phyloP scores from a whole-genome alignment of 2,329 filamentous ascomycete species.

The Blumeriella jaapii region DNA sequence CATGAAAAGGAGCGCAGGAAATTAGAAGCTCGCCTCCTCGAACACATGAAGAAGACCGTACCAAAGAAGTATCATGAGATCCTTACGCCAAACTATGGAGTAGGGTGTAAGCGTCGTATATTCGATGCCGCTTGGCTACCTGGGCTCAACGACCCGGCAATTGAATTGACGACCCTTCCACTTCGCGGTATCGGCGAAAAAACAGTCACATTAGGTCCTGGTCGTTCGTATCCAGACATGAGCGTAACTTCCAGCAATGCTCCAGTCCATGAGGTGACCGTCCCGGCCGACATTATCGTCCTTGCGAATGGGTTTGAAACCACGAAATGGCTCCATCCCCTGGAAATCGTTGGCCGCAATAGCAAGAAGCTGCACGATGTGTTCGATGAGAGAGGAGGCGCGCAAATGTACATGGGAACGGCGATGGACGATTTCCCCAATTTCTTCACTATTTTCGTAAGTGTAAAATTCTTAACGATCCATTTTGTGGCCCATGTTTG shows the following conservation, averaged over 20 bases:
- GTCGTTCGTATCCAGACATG: slow-evolving; percentile 32
- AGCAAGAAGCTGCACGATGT: slow-evolving; percentile 38
- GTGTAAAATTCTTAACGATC: neutral
- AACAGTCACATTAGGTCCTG: slow-evolving; percentile 40
- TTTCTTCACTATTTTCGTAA: slow-evolving; percentile 43
- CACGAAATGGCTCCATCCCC: slow-evolving; percentile 41
- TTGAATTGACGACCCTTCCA: slow-evolving; percentile 42
- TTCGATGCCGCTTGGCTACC: slow-evolving; percentile 40
- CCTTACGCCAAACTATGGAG: slow-evolving; percentile 42
- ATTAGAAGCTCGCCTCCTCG: slow-evolving; percentile 32
- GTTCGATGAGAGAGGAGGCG: slow-evolving; percentile 43
- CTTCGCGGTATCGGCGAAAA: slow-evolving; percentile 35
- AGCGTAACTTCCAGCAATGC: slow-evolving; percentile 15
- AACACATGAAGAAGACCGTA: slow-evolving; percentile 35
- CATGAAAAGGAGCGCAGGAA: slow-evolving; percentile 31
- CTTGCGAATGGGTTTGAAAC: slow-evolving; percentile 47
- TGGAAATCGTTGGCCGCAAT: slow-evolving; percentile 37
- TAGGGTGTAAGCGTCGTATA: slow-evolving; percentile 46
- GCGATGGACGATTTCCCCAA: slow-evolving; percentile 48
- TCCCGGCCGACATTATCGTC: slow-evolving; percentile 45
- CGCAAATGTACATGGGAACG: slow-evolving; percentile 45
- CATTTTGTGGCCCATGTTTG: neutral
- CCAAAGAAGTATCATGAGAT: slow-evolving; percentile 47
- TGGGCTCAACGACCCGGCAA: slow-evolving; percentile 35
- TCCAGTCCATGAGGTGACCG: slow-evolving; percentile 27